Conservation (phyloP, 1,139 yeast species). For the Saccharomyces pastorianus region DNA sequence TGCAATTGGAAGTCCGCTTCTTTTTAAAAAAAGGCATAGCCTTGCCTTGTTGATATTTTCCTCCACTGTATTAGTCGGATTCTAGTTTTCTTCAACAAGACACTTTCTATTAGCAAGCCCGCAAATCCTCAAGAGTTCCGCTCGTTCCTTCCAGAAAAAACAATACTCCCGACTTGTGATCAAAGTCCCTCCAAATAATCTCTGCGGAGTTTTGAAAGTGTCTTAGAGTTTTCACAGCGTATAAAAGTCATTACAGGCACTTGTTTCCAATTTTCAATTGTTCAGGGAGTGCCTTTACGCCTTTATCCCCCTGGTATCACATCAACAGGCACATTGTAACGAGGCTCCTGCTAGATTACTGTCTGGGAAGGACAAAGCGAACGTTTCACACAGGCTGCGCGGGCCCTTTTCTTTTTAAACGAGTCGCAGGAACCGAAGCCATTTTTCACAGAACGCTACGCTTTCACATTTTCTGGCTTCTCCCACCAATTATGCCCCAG, state of each 20-base stretch:
- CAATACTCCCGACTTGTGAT: neutral
- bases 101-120: neutral
- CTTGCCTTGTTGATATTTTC: neutral
- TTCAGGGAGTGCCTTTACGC: neutral
- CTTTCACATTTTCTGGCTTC: neutral
- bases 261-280: neutral
- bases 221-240: neutral
- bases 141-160: neutral
- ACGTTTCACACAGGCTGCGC: neutral
- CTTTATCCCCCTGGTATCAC: neutral
- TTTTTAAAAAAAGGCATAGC: neutral
- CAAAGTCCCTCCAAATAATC: neutral
- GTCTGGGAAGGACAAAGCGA: neutral
- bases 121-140: neutral
- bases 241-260: neutral
- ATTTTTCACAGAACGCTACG: neutral
- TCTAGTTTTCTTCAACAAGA: neutral
- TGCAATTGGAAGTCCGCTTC: neutral
- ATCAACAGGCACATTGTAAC: neutral
- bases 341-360: neutral
- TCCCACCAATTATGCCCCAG: neutral
- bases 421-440: constrained; percentile 1
- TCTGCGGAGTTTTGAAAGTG: neutral
- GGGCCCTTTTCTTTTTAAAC: neutral
- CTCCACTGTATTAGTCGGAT: neutral